phyloP scores from a whole-genome alignment of 768 basidiomycete genomes.

The Clathrus columnatus region DNA sequence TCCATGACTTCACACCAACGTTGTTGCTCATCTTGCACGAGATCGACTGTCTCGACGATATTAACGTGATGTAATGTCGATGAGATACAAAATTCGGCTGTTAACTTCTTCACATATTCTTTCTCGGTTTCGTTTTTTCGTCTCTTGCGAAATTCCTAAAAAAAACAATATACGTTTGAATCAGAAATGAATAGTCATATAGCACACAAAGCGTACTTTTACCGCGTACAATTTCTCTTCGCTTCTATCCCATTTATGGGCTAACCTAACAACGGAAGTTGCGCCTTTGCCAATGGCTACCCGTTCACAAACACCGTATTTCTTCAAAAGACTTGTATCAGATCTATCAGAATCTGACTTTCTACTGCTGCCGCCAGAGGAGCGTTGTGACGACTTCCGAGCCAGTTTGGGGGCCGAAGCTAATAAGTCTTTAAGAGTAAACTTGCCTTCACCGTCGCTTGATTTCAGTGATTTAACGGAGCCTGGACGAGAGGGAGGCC shows the following conservation, averaged over 20 bases:
- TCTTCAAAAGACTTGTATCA: slow-evolving; percentile 57
- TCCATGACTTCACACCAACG: slow-evolving; percentile 99
- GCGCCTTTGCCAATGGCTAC: slow-evolving; percentile 97
- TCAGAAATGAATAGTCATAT: background rate
- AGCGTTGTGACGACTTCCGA: slow-evolving; percentile 63
- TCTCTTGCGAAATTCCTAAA: slow-evolving; percentile 93
- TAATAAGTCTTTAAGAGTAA: slow-evolving; percentile 80
- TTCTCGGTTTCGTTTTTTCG: slow-evolving; percentile 98
- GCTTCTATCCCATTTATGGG: slow-evolving; percentile 96
- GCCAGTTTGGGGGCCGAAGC: slow-evolving; percentile 63
- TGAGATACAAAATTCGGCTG: slow-evolving; percentile 97
- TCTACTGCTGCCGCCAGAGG: slow-evolving; percentile 45
- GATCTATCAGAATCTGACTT: slow-evolving; percentile 63
- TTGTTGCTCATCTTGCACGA: slow-evolving; percentile 94
- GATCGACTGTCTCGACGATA: slow-evolving; percentile 96
- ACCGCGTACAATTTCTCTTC: slow-evolving; percentile 98
- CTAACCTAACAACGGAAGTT: slow-evolving; percentile 92
- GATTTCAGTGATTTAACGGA: slow-evolving; percentile 36
- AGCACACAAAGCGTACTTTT: slow-evolving; percentile 55
- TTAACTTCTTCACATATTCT: slow-evolving; percentile 99
- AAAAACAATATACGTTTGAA: background rate
- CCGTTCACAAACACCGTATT: slow-evolving; percentile 96
- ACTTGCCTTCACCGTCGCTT: slow-evolving; percentile 57
- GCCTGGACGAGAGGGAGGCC: slow-evolving; percentile 29
- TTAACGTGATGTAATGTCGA: slow-evolving; percentile 91